phyloP scores from a whole-genome alignment of 805 yeast genomes.

The Sugiyamaella valdiviana region DNA sequence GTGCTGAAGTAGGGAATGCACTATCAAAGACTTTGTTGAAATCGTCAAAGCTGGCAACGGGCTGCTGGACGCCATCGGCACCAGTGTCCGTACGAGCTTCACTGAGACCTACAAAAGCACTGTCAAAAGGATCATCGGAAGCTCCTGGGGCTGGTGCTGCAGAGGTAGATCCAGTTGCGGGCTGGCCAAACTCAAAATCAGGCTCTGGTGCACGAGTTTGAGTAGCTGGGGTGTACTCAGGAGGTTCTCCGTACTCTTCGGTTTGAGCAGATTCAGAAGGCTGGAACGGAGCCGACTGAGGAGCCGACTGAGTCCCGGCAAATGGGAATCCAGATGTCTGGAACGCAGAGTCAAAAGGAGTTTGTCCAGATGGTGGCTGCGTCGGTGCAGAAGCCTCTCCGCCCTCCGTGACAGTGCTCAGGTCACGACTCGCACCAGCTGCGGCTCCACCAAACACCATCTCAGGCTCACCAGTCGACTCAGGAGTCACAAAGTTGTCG shows the following conservation, averaged over 20 bases:
- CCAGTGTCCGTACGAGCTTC: conserved; percentile 33
- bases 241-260: too few relatives aligned
- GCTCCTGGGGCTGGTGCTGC: too few relatives aligned
- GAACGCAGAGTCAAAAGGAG: too few relatives aligned
- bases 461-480: conserved; percentile 8
- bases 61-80: conserved; percentile 25
- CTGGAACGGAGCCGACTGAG: conserved; percentile 33
- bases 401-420: too few relatives aligned
- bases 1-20: conserved; percentile 6
- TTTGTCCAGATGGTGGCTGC: too few relatives aligned
- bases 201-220: too few relatives aligned
- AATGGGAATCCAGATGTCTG: too few relatives aligned
- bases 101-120: conserved; percentile 41
- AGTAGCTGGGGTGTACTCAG: too few relatives aligned
- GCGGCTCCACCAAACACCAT: conserved; percentile 8
- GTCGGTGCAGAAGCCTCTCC: too few relatives aligned
- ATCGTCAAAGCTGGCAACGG: conserved; percentile 15
- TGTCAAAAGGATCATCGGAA: conserved; percentile 30
- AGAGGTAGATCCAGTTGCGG: too few relatives aligned
- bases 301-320: too few relatives aligned
- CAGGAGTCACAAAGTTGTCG: conserved; percentile 11
- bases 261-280: conserved; percentile 14
- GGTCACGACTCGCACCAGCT: conserved; percentile 21
- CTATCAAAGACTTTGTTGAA: conserved; percentile 20
- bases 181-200: too few relatives aligned